Base-by-base conservation (phyloP, 441 rosid genomes). In the Lepidium campestre region DNA sequence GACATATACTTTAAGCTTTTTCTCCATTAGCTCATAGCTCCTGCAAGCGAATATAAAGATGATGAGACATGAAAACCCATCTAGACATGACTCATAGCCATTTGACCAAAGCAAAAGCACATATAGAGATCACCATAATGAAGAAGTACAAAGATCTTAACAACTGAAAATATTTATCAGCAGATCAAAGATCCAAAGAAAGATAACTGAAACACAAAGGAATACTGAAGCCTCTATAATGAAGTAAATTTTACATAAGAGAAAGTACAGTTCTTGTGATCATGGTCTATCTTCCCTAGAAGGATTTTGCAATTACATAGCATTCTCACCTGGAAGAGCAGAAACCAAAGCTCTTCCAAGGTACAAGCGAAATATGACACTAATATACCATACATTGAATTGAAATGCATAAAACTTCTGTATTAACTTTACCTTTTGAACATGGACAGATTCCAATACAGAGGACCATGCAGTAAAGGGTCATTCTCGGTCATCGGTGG, bases 11-110 rank as follows among this genome's bases (percentile, higher is more conserved):
- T 84, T 86, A 48, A 93, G 87, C 64, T 59, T 83, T 32, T 78
- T 74, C 82, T 93, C 96, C 97, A 93, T 93, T 68, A 93, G 77
- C 48, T 90, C 90, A 68, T 93, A 90, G 80, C 98, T 93, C 92
- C 97, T 90, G 80, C 79, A 65, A 12, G 13, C 62, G 35, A 62
- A 45, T 15, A 48, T 11, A 40, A 18, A 42, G 31, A 50, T 58
- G 29, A 23, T 49, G 48, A 34, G 40, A 58, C 46, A 57, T 22
- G 9, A 29, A 42, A 49, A 54, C 27, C 53, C 1, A 47, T 10
- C 53, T 56, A 40, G 23, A 48, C 48, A 48, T 4, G 58, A 41
- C 44, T 57, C 61, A 36, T 19, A 46, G 46, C 45, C 36, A 46
- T 52, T 25, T 55, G 18, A 29, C 42, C 27, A 23, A 56, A 47